phyloP scores from a whole-genome alignment of 495 filamentous ascomycete species.

The Apiosordaria backusii region DNA sequence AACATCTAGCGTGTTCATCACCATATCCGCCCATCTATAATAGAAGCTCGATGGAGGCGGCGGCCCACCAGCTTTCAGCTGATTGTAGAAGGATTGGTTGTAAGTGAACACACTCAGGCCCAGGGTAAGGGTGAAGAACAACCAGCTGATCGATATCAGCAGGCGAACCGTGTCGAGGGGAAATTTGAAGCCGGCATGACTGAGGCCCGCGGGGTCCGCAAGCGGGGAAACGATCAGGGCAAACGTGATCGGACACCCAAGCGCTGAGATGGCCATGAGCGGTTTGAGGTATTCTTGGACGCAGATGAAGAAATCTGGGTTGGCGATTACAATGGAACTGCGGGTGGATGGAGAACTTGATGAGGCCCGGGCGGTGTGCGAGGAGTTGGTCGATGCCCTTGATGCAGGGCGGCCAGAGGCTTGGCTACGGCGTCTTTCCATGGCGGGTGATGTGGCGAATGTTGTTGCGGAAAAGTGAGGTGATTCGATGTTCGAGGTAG shows the following conservation, averaged over 20 bases:
- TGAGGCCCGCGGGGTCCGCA: neutral
- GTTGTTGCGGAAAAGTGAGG: neutral
- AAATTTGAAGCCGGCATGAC: neutral
- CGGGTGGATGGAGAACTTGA: neutral
- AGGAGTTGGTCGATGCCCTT: neutral
- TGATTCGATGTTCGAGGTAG: neutral
- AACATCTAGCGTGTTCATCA: neutral
- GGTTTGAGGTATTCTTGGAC: neutral
- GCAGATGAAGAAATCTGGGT: neutral
- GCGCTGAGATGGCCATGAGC: neutral
- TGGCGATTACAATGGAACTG: neutral
- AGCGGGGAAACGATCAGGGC: neutral
- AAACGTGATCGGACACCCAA: slow-evolving; percentile 3
- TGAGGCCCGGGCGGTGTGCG: neutral
- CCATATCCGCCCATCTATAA: neutral
- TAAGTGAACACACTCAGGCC: neutral
- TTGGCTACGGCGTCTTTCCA: neutral
- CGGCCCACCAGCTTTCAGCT: neutral
- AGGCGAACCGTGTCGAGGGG: neutral
- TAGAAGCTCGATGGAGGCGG: neutral
- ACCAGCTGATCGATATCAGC: neutral
- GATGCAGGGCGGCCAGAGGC: neutral
- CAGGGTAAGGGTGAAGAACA: neutral
- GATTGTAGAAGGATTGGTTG: neutral
- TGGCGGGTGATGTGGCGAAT: neutral